A percentile compares a stretch with the other conserved stretches of the same genome.
Conservation (phyloP, 495 filamentous ascomycete species). For the Neurospora sp. region DNA sequence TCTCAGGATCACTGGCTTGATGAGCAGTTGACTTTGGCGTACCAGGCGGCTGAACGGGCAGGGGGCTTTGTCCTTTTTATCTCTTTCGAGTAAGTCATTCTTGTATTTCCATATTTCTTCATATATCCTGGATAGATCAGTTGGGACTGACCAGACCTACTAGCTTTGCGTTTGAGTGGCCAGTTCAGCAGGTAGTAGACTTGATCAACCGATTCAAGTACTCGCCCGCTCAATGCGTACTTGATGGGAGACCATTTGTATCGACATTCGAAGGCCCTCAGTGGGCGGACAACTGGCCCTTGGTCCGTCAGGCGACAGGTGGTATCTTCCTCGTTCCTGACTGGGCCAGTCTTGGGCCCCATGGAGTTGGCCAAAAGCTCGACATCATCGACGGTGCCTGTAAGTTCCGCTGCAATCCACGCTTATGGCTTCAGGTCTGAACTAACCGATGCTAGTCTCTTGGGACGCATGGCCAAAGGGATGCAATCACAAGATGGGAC, state of each 20-base stretch:
- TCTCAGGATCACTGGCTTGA: conserved; percentile 40
- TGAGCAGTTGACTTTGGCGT: conserved; percentile 42
- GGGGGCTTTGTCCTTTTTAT: conserved; percentile 51
- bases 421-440: not conserved
- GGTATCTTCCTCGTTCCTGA: conserved; percentile 51
- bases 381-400: conserved; percentile 49
- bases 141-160: not conserved
- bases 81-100: conserved; percentile 49
- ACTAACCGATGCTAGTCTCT: conserved; percentile 26
- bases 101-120: too few species aligned
- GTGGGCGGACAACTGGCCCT: conserved; percentile 47
- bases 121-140: too few species aligned
- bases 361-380: conserved; percentile 33
- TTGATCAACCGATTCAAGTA: conserved; percentile 49
- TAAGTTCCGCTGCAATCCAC: conserved; percentile 8
- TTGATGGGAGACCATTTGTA: conserved; percentile 49
- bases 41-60: conserved; percentile 41
- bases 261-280: conserved; percentile 60
- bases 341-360: conserved; percentile 50
- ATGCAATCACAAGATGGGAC: conserved; percentile 42
- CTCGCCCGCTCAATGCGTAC: conserved; percentile 42
- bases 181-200: conserved; percentile 39
- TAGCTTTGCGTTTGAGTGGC: conserved; percentile 44
- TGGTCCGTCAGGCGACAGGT: conserved; percentile 41
- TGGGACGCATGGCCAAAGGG: conserved; percentile 67